Evolutionary conservation across 371 early-diverging fungal species (phyloP), one percentile per base, ranked within the genome.

Genomic region (Syncephalastrum sp.): DNA sequence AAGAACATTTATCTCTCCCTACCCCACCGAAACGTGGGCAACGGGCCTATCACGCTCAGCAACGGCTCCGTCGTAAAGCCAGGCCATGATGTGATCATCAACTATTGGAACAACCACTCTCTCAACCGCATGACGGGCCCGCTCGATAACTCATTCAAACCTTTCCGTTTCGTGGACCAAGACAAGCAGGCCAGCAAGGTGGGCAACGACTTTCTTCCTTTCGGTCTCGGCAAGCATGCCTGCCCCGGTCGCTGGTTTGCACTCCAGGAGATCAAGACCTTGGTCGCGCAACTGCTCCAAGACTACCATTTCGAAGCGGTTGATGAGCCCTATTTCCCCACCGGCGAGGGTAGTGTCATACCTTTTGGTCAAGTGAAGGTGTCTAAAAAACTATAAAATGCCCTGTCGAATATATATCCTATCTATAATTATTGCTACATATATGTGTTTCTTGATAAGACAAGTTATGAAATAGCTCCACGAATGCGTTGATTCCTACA

Each of bases 181-280:
- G 48, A 69, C n/a, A 73, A 71, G 53, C 44, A 65, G 3, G 63
- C 78, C 0, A 74, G 72, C 27, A 77, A 77, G 53, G 61, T 79
- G 38, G 65, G 69, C 3, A 53, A 60, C 1, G 77, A 79, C 27
- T 77, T 61, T 46, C 23, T 81, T 2, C 4, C 58, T 6, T 85
- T 83, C 61, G 86, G 86, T 24, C 64, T 81, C 60, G 86, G 86
- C 58, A 75, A 62, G 57, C 66, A 61, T 45, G 66, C 66, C 17
- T 66, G 66, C 29, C 66, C 66, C 12, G 64, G 60, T 42, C 67
- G 67, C 14, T 67, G 57, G 56, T 67, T 67, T 56, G 67, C 67
- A 5, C 25, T 67, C 19, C 59, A 63, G 42, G 63, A 67, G 43
- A 57, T 63, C 19, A 67, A 67, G 43, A 56, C 59, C 0, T 50